Percentiles rank a stretch among this genome's conserved stretches.
These are phyloP conservation scores for Alternaria hordeiaustralica DNA, from an alignment of 2,329 filamentous ascomycete genomes.

Conservation along the genomic window DNA sequence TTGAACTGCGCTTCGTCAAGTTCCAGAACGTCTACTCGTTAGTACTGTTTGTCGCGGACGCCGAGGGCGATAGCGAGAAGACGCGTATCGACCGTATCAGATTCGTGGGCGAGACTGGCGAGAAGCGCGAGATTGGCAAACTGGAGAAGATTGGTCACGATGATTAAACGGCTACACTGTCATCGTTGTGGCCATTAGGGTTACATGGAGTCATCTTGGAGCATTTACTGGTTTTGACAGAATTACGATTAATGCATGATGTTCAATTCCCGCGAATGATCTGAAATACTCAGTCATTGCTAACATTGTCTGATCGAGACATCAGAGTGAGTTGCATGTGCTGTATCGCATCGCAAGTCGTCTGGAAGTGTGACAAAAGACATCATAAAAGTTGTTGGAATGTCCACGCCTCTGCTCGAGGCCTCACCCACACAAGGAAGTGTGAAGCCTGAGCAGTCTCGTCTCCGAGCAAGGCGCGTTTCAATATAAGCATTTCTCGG, in stretches of 20 bases:
- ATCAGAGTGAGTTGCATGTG: neutral
- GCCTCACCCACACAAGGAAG: conserved; percentile 22
- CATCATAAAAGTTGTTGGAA: neutral
- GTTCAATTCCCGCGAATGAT: neutral
- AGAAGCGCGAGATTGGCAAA: conserved; percentile 93
- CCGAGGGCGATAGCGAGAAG: conserved; percentile 82
- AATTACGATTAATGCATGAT: neutral
- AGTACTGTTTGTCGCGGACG: conserved; percentile 84
- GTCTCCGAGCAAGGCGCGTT: conserved; percentile 42
- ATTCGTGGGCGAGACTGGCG: conserved; percentile 85
- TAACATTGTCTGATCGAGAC: neutral
- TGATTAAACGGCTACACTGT: conserved; percentile 10
- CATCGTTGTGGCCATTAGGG: neutral
- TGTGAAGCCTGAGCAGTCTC: conserved; percentile 36
- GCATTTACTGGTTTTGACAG: neutral
- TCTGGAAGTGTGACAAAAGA: neutral
- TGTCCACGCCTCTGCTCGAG: conserved; percentile 38
- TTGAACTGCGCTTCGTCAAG: conserved; percentile 86
- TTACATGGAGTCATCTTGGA: neutral
- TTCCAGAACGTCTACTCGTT: conserved; percentile 93
- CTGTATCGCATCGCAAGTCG: neutral
- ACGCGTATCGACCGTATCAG: conserved; percentile 80
- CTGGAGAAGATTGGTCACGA: conserved; percentile 92
- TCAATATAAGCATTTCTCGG: conserved; percentile 88
- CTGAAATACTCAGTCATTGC: neutral